Evolutionary conservation across 1,284 basidiomycete genomes (phyloP), one percentile per base, ranked within the genome.

Genomic region (Coniferiporia sulphurascens): DNA sequence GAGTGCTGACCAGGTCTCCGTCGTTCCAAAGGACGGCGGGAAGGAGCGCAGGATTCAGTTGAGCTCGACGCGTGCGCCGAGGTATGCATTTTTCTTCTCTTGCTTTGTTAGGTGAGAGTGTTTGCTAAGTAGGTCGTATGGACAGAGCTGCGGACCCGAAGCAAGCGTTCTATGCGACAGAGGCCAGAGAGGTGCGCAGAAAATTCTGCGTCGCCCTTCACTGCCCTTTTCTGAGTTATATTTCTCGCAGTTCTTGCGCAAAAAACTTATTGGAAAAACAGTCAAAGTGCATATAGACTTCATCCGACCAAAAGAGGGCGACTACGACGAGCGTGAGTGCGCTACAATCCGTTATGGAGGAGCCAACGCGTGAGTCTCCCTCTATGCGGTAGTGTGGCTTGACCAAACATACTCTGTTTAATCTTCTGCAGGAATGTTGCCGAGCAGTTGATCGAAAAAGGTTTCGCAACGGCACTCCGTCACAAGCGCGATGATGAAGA

Each of bases 401-500:
- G 12, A 49, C 48, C 49, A 2, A 56, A 22, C 13, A 17, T 9
- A 51, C 46, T 61, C 4, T 19, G 46, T 56, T 46, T 51, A 44
- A 21, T 38, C 41, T n/a, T 48, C 6, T n/a, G 2, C 66, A 95
- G 90, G 59, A 98, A 97, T 70, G 78, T 98, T 52, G 90, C 94
- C 1, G 93, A 96, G 69, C 90, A 95, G 69, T 78, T 99, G 38
- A 87, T 98, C 62, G 94, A 97, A 70, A 93, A 93, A 68, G 96
- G 96, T 52, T 77, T 97, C 10, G 93, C 93, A 1, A 90, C 87
- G 56, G 91, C 93, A 8, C 85, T 98, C 48, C 86, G 95, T 52
- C 96, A 99, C 74, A 89, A 87, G 66, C 86, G 93, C 46, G 95
- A 97, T 66, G 96, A 98, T 69, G 96, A 98, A 73, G 92, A 96